These are phyloP conservation scores for Dryadomyces quercus-mongolicae DNA, from an alignment of 2,329 filamentous ascomycete genomes.

Conservation along the genomic window DNA sequence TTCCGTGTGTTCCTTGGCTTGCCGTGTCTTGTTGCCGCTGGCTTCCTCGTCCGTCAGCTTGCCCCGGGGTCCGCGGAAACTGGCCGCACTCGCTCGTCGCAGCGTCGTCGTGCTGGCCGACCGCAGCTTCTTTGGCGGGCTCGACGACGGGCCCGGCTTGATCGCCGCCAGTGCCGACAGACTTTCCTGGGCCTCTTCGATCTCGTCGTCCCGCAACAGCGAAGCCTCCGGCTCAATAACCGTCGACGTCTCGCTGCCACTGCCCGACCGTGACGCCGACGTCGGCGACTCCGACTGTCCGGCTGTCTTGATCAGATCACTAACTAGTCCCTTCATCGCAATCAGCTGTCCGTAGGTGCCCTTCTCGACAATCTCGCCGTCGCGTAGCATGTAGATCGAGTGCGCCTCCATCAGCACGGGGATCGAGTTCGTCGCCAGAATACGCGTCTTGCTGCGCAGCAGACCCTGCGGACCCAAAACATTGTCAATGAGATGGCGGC, in stretches of 20 bases:
- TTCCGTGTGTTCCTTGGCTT: constrained; percentile 77
- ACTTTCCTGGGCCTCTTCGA: constrained; percentile 68
- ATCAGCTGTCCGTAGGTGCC: constrained; percentile 86
- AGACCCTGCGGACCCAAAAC: constrained; percentile 80
- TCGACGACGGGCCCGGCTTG: constrained; percentile 30
- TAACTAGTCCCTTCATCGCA: constrained; percentile 86
- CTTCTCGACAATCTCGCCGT: constrained; percentile 72
- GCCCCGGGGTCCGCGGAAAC: constrained; percentile 74
- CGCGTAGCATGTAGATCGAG: constrained; percentile 73
- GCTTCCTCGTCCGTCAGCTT: constrained; percentile 79
- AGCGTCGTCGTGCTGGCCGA: constrained; percentile 67
- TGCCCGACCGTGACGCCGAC: constrained; percentile 8
- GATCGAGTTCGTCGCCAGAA: constrained; percentile 92
- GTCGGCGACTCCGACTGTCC: constrained; percentile 34
- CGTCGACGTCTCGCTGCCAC: constrained; percentile 42
- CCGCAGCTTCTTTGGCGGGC: constrained; percentile 34
- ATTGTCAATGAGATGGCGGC: constrained; percentile 85
- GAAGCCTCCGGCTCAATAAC: constrained; percentile 38
- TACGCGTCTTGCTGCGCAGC: constrained; percentile 73
- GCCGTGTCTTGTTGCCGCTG: constrained; percentile 62
- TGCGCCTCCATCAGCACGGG: constrained; percentile 81
- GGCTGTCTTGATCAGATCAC: constrained; percentile 69
- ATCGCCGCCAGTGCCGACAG: constrained; percentile 69
- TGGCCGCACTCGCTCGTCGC: constrained; percentile 81
- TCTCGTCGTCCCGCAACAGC: constrained; percentile 52